Base-by-base conservation (phyloP, 2,329 filamentous ascomycete species). In the Aspergillus proliferans region DNA sequence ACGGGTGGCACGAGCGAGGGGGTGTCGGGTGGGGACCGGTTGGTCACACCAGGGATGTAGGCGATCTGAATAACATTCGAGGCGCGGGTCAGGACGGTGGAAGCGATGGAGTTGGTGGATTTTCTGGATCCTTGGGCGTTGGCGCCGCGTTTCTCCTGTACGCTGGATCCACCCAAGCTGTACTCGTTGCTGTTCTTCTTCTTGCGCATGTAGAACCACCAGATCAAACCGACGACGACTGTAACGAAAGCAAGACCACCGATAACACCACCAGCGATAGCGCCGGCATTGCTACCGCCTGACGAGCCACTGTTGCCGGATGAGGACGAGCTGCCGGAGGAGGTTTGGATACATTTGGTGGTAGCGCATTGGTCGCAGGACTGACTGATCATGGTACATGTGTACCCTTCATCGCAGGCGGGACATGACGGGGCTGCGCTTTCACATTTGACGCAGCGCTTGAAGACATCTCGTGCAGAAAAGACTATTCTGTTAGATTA, bases 21-120 rank as follows among this genome's bases (percentile, higher is more conserved):
- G 0, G 89, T 92, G n/a, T 86, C 85, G 4, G 88, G 87, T 6
- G 85, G 84, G 10, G 91, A 90, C 58, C 92, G 83, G 72, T 96
- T 96, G 52, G 89, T 96, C 61, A 97, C 91, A 52, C 93, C 93
- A 12, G 93, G 93, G 57, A 98, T 97, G 70, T 97, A 98, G 48
- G 93, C 93, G 71, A 98, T 98, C 72, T 97, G 93, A 62, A 98
- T 98, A 66, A 98, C 92, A 75, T 98, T 98, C 63, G 93, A 97
- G 44, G 93, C 93, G 53, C 93, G 85, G 15, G 93, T 97, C 52
- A 96, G 81, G 51, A 97, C 90, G 22, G 92, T 97, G 8, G 91
- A 96, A 14, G 93, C 93, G 65, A 98, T 89, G 10, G 92, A 97
- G 62, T 92, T 85, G n/a, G 88, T 87, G 9, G 91, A 93, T 48